These are phyloP conservation scores for Arachis stenosperma DNA, from an alignment of 306 rosid species.

Conservation along the genomic window DNA sequence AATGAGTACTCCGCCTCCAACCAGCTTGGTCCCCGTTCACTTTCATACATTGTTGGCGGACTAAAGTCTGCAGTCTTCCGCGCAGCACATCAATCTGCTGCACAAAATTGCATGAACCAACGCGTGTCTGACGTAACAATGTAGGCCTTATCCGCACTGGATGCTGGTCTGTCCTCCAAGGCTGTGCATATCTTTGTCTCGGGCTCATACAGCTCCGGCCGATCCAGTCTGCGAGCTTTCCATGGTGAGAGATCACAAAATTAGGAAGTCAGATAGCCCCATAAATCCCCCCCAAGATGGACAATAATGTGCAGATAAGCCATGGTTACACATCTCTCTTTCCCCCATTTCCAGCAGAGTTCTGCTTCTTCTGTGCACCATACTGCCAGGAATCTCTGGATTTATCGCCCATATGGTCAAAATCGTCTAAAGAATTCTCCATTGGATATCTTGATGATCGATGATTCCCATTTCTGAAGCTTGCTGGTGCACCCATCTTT, in stretches of 20 bases:
- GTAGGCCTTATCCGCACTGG: constrained; percentile 8
- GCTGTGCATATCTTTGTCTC: constrained; percentile 17
- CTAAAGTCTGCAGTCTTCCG: constrained; percentile 47
- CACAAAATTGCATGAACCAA: constrained; percentile 37
- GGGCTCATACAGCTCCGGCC: constrained; percentile 38
- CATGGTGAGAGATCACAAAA: constrained; percentile 36
- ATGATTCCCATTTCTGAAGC: constrained; percentile 72
- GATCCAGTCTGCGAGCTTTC: constrained; percentile 29
- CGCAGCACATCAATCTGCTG: constrained; percentile 49
- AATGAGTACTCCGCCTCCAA: constrained; percentile 35
- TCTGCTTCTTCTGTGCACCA: constrained; percentile 79
- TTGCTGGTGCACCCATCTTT: constrained; percentile 48
- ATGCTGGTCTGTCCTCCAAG: constrained; percentile 36
- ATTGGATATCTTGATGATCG: constrained; percentile 53
- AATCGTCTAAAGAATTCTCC: constrained; percentile 74
- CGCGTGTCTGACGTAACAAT: constrained; percentile 21
- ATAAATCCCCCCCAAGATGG: constrained; percentile 22
- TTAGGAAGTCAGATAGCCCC: constrained; percentile 36
- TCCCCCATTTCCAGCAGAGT: constrained; percentile 64
- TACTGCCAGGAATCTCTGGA: constrained; percentile 78
- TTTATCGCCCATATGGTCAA: constrained; percentile 64
- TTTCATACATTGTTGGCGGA: constrained; percentile 33
- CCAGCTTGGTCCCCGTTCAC: constrained; percentile 23
- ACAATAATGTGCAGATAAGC: constrained; percentile 39
- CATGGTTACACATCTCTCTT: constrained; percentile 67